Evolutionary conservation across 306 rosid species (phyloP), one percentile per base, ranked within the genome.

Genomic region (Fragaria iinumae): DNA sequence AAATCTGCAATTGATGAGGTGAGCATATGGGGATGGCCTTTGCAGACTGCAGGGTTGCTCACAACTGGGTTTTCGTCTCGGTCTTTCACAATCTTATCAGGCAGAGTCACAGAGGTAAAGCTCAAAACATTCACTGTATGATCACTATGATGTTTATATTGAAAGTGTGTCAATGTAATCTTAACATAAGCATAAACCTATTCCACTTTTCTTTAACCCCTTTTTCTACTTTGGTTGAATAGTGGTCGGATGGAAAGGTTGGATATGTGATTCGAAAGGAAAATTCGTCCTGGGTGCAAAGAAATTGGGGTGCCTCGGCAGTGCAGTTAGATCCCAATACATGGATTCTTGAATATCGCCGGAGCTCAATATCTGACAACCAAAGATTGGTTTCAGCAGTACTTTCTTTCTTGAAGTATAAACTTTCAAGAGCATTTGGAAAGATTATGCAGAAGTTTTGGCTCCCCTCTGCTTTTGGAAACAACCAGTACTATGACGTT

Each of bases 41-140:
- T 92, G 83, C 99, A 92, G 85, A 92, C 99, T 4, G 91, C 97
- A 36, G 99, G 99, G 49, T 77, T 95, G 82, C 91, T 92, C 71
- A 83, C 84, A 17, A 80, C 83, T 25, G 90, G 90, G 5, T 79
- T 88, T 77, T 92, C 99, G 59, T 71, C 52, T 18, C 79, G 87
- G 69, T 78, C 93, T 34, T 84, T 88, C 80, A 83, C 92, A 25
- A 74, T 95, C 81, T 71, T 95, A 72, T 87, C 97, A 5, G 97
- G 97, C 78, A 86, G 96, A 86, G 85, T 92, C 60, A 92, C 93
- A 0, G 89, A 92, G 97, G 97, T 90, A 84, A 83, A 48, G 48
- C 36, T 38, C 59, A 11, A 47, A 50, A 17, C 44, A 29, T 59
- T 8, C 4, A 12, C 0, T 2, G 27, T 34, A 57, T 21, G 32